Evolutionary conservation across 371 early-diverging fungal genomes (phyloP), one percentile per base, ranked within the genome.

Genomic region (Zychaea mexicana): DNA sequence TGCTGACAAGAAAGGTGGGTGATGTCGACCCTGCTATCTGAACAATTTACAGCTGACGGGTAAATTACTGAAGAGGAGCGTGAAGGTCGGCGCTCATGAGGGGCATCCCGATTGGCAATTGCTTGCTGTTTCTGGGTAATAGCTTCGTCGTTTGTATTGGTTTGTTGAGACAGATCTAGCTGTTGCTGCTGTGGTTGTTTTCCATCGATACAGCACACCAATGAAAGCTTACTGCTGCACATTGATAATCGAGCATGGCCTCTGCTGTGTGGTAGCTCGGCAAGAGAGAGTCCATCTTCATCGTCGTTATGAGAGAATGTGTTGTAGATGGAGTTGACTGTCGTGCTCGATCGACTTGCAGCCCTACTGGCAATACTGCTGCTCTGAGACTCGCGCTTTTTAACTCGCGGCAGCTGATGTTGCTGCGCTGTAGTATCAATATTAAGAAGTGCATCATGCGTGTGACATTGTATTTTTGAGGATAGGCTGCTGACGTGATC

Each of bases 271-370:
- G 21, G 2, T 24, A n/a, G 3, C 26, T 17, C 6, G 21, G 9
- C 26, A 15, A 54, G 21, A 30, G n/a, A 30, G n/a, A 15, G 2
- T 2, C 15, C 59, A 4, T 61, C 33, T 8, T 46, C 28, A 22
- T 46, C 38, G 26, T 61, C 36, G 12, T 33, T 38, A 36, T 22
- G 21, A 7, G 53, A 21, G n/a, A 61, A 61, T 13, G 61, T 61
- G 22, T 38, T 61, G 38, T 52, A 61, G 21, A 61, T 53, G 12
- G 61, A 61, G 22, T 45, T 33, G 13, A 39, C 30, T 8, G 59
- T 58, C 2, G 45, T 28, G 19, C 30, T 38, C 19, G 57, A 38
- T 56, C 36, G 57, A 56, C 57, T 36, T 33, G 33, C 36, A 33
- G 57, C 57, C 36, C 13, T 36, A 56, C 32, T 38, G 30, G 36